Evolutionary conservation across 1,284 basidiomycete species (phyloP), one percentile per base, ranked within the genome.

Genomic region (Malassezia equina): DNA sequence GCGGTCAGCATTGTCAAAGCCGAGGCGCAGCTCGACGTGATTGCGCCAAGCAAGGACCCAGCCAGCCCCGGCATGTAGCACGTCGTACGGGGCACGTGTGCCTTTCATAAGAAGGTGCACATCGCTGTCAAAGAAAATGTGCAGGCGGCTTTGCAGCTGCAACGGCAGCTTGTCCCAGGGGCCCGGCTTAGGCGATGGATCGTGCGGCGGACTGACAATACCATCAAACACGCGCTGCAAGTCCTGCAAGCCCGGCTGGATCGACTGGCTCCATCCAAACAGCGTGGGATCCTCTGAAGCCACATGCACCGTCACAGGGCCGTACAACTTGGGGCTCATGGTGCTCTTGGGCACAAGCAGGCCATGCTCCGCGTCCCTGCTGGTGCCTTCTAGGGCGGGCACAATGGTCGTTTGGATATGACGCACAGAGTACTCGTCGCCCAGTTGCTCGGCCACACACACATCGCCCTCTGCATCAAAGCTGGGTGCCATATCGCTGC

Each of bases 311-410:
- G 55, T 60, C 5, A 72, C 66, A 40, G 82, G 80, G 3, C 88
- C 88, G 71, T 93, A 96, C 21, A 84, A 86, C 76, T 96, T 96
- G 66, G 91, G 85, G 0, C 91, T 86, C 86, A 93, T 93, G 54
- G 90, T 85, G 0, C 90, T 90, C 75, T 93, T 95, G 0, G 90
- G 89, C 28, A 95, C 80, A 33, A 79, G 72, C 21, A 94, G 77
- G 5, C 78, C 77, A 49, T 91, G 81, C 8, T 82, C 78, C 19
- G 82, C 79, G 17, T 81, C 82, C 12, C 52, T 40, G n/a, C n/a
- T n/a, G 12, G 49, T 55, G 34, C 82, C 68, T 2, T 65, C 64
- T 1, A 67, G 59, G 5, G 67, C 70, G 5, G 69, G 69, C 27
- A 74, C 65, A 17, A 74, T 55, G 25, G 65, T 59, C 7, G 66